phyloP scores from a whole-genome alignment of 768 basidiomycete species.

The Trametes sanguinea region DNA sequence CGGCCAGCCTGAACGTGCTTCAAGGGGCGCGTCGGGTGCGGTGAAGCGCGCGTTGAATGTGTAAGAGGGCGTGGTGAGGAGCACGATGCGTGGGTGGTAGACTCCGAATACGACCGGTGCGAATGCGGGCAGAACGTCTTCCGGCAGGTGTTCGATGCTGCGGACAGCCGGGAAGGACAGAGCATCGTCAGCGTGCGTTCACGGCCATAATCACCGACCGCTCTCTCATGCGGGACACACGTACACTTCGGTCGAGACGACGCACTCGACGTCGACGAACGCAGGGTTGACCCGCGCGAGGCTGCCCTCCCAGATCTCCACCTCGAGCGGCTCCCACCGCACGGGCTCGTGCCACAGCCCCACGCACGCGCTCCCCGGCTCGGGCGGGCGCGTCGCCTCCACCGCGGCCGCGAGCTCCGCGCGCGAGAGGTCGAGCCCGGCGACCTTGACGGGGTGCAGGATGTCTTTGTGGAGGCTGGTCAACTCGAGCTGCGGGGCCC shows the following conservation, averaged over 20 bases:
- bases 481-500: not conserved
- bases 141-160: slow-evolving; percentile 81
- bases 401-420: slow-evolving; percentile 58
- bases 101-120: slow-evolving; percentile 72
- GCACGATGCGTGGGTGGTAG: slow-evolving; percentile 72
- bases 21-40: slow-evolving; percentile 48
- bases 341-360: slow-evolving; percentile 22
- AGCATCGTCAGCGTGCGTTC: not conserved
- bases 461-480: slow-evolving; percentile 7
- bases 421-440: slow-evolving; percentile 67
- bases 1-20: slow-evolving; percentile 45
- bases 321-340: slow-evolving; percentile 71
- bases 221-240: slow-evolving; percentile 29
- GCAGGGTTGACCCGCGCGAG: slow-evolving; percentile 66
- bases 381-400: slow-evolving; percentile 46
- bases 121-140: slow-evolving; percentile 58
- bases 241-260: slow-evolving; percentile 82
- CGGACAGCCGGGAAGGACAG: not conserved
- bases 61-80: slow-evolving; percentile 86
- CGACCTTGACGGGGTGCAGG: slow-evolving; percentile 35
- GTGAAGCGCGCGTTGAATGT: slow-evolving; percentile 80
- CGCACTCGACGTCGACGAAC: slow-evolving; percentile 67
- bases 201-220: too few species aligned
- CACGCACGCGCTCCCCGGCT: not conserved
- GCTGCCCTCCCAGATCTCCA: slow-evolving; percentile 74